Conservation (phyloP, 129 eudicot species). For the Flaveria sonorensis region DNA sequence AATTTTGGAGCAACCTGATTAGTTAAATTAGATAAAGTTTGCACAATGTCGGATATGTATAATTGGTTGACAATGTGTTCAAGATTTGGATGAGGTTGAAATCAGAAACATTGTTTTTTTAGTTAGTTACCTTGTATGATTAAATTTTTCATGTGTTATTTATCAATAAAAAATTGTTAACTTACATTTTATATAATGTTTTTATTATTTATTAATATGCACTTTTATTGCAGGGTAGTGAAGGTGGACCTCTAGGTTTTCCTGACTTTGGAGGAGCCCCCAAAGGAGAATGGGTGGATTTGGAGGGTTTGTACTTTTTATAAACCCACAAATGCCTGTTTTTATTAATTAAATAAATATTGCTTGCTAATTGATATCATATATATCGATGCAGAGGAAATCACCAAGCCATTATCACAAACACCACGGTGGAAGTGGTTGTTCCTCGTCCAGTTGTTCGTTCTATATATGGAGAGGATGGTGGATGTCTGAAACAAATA, state of each 20-base stretch:
- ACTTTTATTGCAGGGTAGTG: constrained; percentile 54
- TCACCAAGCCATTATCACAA: constrained; percentile 80
- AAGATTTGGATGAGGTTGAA: background rate
- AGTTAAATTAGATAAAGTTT: background rate
- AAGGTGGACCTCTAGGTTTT: constrained; percentile 70
- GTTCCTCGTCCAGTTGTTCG: constrained; percentile 90
- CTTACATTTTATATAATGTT: background rate
- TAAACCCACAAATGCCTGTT: background rate
- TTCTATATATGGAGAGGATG: constrained; percentile 90
- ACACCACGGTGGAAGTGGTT: constrained; percentile 91
- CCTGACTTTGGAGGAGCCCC: constrained; percentile 63
- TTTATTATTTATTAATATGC: background rate
- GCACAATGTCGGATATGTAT: background rate
- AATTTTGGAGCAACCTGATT: background rate
- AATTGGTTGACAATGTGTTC: background rate
- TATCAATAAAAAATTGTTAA: background rate
- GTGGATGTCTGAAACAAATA: constrained; percentile 86
- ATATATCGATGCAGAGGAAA: constrained; percentile 44
- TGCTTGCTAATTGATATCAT: background rate
- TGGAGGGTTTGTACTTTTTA: constrained; percentile 65
- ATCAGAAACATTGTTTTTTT: background rate
- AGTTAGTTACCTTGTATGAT: background rate
- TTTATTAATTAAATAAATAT: background rate
- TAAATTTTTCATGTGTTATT: background rate
- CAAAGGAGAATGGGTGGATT: constrained; percentile 80